Conservation (phyloP, 2,329 filamentous ascomycete genomes). For the Neonectria neomacrospora region DNA sequence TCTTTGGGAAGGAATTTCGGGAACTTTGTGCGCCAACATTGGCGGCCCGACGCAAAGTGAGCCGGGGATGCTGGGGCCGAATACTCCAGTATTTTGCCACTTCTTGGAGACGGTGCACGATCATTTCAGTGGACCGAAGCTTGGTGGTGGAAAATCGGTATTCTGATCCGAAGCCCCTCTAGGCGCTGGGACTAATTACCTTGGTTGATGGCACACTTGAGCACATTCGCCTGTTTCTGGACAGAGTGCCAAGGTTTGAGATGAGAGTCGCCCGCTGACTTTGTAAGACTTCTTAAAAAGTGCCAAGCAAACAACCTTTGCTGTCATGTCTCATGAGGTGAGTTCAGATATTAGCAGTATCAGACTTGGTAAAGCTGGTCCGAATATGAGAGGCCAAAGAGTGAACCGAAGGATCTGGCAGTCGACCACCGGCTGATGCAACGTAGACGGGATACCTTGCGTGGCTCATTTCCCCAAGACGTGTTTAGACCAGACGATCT, state of each 20-base stretch:
- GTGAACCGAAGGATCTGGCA: not conserved
- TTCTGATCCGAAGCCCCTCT: conserved; percentile 9
- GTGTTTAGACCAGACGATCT: not conserved
- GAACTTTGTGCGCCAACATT: conserved; percentile 2
- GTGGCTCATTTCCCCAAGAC: not conserved
- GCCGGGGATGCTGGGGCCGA: conserved; percentile 5
- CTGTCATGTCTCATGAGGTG: not conserved
- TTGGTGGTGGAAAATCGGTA: conserved; percentile 2
- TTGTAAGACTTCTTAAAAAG: not conserved
- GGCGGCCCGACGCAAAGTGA: not conserved
- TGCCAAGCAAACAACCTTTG: no score
- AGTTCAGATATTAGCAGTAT: not conserved
- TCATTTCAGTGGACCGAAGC: not conserved
- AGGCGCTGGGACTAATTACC: not conserved
- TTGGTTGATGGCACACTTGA: not conserved
- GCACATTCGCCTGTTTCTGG: not conserved
- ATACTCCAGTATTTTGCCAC: not conserved
- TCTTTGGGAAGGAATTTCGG: conserved; percentile 3
- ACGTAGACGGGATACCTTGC: not conserved
- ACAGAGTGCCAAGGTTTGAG: not conserved
- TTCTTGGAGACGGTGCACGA: conserved; percentile 1
- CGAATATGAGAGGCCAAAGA: not conserved
- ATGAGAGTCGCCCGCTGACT: not conserved
- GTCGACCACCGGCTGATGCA: not conserved
- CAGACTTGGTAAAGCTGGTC: not conserved